Evolutionary conservation across 495 filamentous ascomycete species (phyloP).

Genomic region (Thozetella sp.): DNA sequence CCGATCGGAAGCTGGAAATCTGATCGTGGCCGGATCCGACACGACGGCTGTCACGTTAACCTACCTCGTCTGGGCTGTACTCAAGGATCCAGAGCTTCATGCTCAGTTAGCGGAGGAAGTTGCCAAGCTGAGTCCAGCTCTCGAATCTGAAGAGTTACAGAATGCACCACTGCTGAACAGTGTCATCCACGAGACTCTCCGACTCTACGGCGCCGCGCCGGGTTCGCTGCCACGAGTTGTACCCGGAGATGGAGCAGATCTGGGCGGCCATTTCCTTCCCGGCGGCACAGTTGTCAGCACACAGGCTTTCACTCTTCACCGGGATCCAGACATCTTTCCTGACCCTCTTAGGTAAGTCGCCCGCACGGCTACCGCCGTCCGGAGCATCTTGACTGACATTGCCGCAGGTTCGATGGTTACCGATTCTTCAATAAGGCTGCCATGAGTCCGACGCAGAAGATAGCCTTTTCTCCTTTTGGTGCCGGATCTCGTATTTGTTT

Average conservation of each 20-base stretch:
- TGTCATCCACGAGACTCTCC: not conserved
- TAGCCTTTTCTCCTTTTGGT: too few relatives aligned
- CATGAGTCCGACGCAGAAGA: too few relatives aligned
- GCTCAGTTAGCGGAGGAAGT: not conserved
- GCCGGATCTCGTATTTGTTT: too few relatives aligned
- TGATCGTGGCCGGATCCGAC: not conserved
- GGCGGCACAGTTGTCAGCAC: not conserved
- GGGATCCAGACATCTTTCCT: not conserved
- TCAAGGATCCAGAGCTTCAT: not conserved
- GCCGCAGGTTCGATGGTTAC: too few relatives aligned
- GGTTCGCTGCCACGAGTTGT: conserved; percentile 12
- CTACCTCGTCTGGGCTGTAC: not conserved
- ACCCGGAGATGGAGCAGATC: conserved; percentile 12
- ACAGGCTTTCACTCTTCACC: not conserved
- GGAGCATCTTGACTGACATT: too few relatives aligned
- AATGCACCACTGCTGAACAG: not conserved
- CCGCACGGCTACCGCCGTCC: too few relatives aligned
- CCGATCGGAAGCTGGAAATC: not conserved
- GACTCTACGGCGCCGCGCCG: not conserved
- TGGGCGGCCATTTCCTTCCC: conserved; percentile 15
- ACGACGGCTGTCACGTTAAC: not conserved
- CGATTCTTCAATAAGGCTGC: too few relatives aligned
- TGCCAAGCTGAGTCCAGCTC: not conserved
- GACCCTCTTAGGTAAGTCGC: not conserved
- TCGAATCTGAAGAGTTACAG: not conserved